phyloP scores from a whole-genome alignment of 345 rosid genomes.

The Gossypioides kirkii region DNA sequence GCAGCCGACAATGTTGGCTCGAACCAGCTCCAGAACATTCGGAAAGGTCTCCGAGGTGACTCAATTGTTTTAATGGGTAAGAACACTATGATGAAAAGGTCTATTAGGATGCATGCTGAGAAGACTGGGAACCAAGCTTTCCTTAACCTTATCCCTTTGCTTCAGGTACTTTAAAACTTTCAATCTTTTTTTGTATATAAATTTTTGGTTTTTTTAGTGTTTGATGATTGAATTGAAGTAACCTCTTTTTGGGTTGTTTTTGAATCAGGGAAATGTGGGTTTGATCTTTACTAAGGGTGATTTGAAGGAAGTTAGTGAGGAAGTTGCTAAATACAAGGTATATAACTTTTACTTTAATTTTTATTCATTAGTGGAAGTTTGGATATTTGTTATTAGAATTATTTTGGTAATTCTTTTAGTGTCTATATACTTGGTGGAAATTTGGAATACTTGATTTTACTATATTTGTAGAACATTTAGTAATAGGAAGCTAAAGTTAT shows the following conservation, averaged over 20 bases:
- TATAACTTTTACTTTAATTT: not conserved
- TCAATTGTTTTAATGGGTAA: constrained; percentile 91
- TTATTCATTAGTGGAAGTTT: not conserved
- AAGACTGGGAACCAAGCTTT: constrained; percentile 55
- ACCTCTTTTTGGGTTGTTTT: not conserved
- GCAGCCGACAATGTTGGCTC: constrained; percentile 94
- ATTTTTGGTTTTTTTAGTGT: not conserved
- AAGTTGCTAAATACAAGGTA: constrained; percentile 94
- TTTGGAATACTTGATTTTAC: not conserved
- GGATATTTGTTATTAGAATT: not conserved
- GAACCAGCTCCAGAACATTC: constrained; percentile 83
- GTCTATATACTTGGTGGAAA: not conserved
- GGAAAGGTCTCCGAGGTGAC: constrained; percentile 75
- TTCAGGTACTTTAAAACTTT: constrained; percentile 45
- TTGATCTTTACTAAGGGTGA: constrained; percentile 96
- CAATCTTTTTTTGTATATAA: not conserved
- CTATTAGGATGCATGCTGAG: constrained; percentile 71
- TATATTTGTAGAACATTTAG: not conserved
- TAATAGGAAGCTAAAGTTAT: not conserved
- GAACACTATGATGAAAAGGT: constrained; percentile 95
- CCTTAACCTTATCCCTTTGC: constrained; percentile 71
- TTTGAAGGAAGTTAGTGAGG: constrained; percentile 93
- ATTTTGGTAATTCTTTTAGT: not conserved
- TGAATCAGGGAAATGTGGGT: constrained; percentile 78
- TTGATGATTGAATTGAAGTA: not conserved